Percentiles rank a stretch among this genome's conserved stretches.
phyloP scores from a whole-genome alignment of 208 protist genomes.

The Wallacemonas sp. region DNA sequence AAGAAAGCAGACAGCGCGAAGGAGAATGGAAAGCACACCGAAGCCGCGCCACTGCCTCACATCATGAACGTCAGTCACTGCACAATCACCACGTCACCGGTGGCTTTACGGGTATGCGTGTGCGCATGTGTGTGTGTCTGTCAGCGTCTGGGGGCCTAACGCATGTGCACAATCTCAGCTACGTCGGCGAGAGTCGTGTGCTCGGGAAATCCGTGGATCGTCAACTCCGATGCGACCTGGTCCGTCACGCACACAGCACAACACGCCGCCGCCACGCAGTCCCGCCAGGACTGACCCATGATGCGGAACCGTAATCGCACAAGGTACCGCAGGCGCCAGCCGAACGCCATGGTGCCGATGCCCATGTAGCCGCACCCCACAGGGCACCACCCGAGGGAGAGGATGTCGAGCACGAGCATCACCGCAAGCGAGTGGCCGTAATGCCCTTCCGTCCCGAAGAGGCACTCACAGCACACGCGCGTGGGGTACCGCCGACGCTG shows the following conservation, averaged over 20 bases:
- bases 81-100: neutral
- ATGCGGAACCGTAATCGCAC: slow-evolving; percentile 68
- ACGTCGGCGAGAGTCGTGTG: neutral
- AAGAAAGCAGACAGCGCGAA: slow-evolving; percentile 5
- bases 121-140: neutral
- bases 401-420: slow-evolving; percentile 41
- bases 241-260: slow-evolving; percentile 51
- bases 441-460: slow-evolving; percentile 28
- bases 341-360: slow-evolving; percentile 56
- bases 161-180: neutral
- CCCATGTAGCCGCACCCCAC: slow-evolving; percentile 66
- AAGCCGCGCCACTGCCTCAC: neutral
- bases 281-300: neutral
- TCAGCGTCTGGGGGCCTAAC: neutral
- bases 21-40: slow-evolving; percentile 7
- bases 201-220: slow-evolving; percentile 26
- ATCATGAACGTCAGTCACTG: neutral
- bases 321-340: slow-evolving; percentile 67
- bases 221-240: slow-evolving; percentile 58
- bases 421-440: slow-evolving; percentile 26
- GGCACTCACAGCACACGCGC: slow-evolving; percentile 34
- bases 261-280: slow-evolving; percentile 10
- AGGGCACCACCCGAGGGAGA: slow-evolving; percentile 35
- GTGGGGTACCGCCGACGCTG: slow-evolving; percentile 20
- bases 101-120: neutral